Evolutionary conservation across 2,329 filamentous ascomycete species (phyloP), one percentile per base, ranked within the genome.

Genomic region (Colletotrichum eleusines): DNA sequence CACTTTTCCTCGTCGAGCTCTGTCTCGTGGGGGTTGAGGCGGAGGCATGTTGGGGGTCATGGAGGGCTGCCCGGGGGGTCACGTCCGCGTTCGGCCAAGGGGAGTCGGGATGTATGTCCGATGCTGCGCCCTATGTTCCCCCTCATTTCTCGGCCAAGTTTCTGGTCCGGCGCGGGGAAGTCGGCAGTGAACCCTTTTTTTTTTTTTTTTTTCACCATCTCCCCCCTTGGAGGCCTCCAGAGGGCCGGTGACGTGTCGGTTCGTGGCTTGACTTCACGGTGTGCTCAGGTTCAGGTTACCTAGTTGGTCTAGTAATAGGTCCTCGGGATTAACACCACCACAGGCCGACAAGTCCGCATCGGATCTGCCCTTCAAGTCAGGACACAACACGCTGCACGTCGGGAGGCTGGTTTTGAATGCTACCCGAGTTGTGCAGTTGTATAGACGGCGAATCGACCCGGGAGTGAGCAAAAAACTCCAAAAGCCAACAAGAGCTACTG

Each of bases 121-220:
- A 54, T 48, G 48, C 48, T 31, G 44, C 50, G 48, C 28, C 20
- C 33, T 40, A 35, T 40, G 4, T 23, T 59, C 31, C 69, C 69
- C 69, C 68, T 71, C 68, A 63, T 23, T 68, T 23, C 58, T 59
- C 64, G 63, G 58, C 46, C 68, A 71, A 67, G n/a, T n/a, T n/a
- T n/a, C n/a, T n/a, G n/a, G n/a, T n/a, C 44, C n/a, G 53, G 64
- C 42, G 68, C 53, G 68, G 64, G 64, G 58, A 59, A 46, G 38
- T 35, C 58, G 59, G 64, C n/a, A 28, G 31, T 31, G 23, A 26
- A 14, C 44, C 20, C 23, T 38, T 11, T 53, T 20, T n/a, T 50
- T n/a, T n/a, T n/a, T n/a, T n/a, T n/a, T n/a, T n/a, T n/a, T n/a
- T n/a, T n/a, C n/a, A n/a, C n/a, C 8, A 18, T 63, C 23, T 12